These are phyloP conservation scores for Pseudogymnoascus sp. DNA, from an alignment of 2,329 filamentous ascomycete genomes.

Conservation along the genomic window DNA sequence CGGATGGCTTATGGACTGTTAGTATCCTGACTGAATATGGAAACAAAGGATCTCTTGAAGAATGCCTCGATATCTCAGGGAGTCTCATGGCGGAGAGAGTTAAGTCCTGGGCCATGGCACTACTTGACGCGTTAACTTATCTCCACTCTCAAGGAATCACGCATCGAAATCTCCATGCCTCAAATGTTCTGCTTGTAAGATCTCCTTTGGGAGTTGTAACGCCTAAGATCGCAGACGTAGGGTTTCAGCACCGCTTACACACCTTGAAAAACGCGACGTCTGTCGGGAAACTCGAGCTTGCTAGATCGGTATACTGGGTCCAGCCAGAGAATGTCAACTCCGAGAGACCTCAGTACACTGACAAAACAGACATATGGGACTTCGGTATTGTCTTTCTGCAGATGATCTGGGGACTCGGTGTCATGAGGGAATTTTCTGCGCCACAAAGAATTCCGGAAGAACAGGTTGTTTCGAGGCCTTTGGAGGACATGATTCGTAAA, in stretches of 20 bases:
- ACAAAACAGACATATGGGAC: constrained; percentile 91
- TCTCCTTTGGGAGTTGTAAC: constrained; percentile 61
- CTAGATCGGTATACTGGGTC: constrained; percentile 72
- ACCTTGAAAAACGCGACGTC: constrained; percentile 45
- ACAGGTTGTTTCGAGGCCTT: constrained; percentile 62
- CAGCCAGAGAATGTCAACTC: constrained; percentile 66
- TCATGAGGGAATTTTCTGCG: constrained; percentile 70
- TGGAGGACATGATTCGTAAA: constrained; percentile 73
- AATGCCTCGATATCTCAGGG: constrained; percentile 73
- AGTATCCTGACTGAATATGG: constrained; percentile 70
- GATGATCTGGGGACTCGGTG: constrained; percentile 83
- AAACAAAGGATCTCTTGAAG: constrained; percentile 74
- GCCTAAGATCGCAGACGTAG: constrained; percentile 68
- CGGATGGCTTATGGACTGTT: constrained; percentile 56
- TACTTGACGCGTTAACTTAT: constrained; percentile 82
- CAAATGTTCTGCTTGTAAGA: constrained; percentile 72
- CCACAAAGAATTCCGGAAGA: constrained; percentile 67
- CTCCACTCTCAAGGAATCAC: constrained; percentile 78
- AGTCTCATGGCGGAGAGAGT: constrained; percentile 67
- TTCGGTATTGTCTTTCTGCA: constrained; percentile 86
- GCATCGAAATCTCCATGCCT: constrained; percentile 74
- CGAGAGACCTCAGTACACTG: constrained; percentile 55
- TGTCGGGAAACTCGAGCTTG: constrained; percentile 45
- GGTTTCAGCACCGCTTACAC: constrained; percentile 63
- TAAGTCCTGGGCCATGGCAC: constrained; percentile 82